Conservation (phyloP, 805 yeast species). For the Ogataea neopini region DNA sequence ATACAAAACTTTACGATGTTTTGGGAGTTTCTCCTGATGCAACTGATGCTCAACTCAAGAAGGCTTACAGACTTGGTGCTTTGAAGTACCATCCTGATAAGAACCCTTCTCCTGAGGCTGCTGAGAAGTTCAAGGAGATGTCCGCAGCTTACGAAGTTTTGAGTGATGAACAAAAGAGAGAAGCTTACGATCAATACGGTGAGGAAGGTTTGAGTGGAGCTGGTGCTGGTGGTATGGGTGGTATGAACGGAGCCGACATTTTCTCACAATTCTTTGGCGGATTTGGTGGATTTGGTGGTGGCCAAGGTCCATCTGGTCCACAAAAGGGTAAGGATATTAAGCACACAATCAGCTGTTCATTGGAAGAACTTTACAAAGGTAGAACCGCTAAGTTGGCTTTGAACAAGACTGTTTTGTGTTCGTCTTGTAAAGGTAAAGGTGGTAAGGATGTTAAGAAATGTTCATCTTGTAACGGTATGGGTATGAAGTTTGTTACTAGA, state of each 20-base stretch:
- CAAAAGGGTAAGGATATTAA: slow-evolving; percentile 87
- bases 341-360: slow-evolving; percentile 79
- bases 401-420: slow-evolving; percentile 88
- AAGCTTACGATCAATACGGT: slow-evolving; percentile 85
- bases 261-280: slow-evolving; percentile 62
- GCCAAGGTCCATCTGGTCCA: slow-evolving; percentile 78
- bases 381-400: slow-evolving; percentile 91
- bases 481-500: slow-evolving; percentile 87
- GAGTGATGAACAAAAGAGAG: slow-evolving; percentile 86
- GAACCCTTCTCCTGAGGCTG: slow-evolving; percentile 84
- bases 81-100: slow-evolving; percentile 84
- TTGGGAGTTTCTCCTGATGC: slow-evolving; percentile 74
- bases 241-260: slow-evolving; percentile 52
- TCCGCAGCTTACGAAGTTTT: slow-evolving; percentile 87
- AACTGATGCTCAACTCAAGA: slow-evolving; percentile 69
- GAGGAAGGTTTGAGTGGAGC: slow-evolving; percentile 87
- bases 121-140: slow-evolving; percentile 91
- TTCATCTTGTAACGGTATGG: slow-evolving; percentile 85
- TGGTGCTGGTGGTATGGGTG: slow-evolving; percentile 65
- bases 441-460: slow-evolving; percentile 93
- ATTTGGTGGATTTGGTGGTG: slow-evolving; percentile 64
- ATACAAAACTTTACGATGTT: slow-evolving; percentile 72
- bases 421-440: slow-evolving; percentile 90
- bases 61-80: slow-evolving; percentile 81
- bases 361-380: slow-evolving; percentile 94